phyloP scores from a whole-genome alignment of 75 land plant genomes.

The Cupressus sempervirens region DNA sequence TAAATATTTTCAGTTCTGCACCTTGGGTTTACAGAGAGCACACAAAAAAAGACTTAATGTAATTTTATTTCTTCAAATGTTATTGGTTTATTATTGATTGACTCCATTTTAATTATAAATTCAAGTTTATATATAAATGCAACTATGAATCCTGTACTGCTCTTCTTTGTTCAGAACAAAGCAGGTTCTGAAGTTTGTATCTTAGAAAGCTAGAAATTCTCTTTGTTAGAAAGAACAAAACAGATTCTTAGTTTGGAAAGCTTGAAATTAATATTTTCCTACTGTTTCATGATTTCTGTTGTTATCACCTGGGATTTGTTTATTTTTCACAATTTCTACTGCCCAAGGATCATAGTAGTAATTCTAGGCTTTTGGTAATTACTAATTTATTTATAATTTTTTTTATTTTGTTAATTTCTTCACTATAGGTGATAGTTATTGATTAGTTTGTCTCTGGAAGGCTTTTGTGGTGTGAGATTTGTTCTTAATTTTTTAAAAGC shows the following conservation, averaged over 20 bases:
- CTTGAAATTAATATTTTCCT: neutral
- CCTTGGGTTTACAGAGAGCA: neutral
- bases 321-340: too few relatives aligned
- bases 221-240: neutral
- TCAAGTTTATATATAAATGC: neutral
- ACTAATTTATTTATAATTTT: too few relatives aligned
- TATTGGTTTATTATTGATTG: too few relatives aligned
- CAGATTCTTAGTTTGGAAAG: neutral
- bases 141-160: neutral
- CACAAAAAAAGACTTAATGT: neutral
- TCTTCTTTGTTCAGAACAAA: neutral
- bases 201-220: neutral
- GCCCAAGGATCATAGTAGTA: too few relatives aligned
- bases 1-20: neutral
- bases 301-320: neutral
- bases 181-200: neutral
- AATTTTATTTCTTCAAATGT: neutral
- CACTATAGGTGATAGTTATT: too few relatives aligned
- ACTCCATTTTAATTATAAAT: neutral
- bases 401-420: too few relatives aligned
- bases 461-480: too few relatives aligned
- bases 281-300: neutral
- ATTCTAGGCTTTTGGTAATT: too few relatives aligned
- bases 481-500: neutral
- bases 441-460: too few relatives aligned